Percentiles rank a stretch among this genome's conserved stretches.
Evolutionary conservation across 1,284 basidiomycete species (phyloP).

Genomic region (Papiliotrema flavescens): DNA sequence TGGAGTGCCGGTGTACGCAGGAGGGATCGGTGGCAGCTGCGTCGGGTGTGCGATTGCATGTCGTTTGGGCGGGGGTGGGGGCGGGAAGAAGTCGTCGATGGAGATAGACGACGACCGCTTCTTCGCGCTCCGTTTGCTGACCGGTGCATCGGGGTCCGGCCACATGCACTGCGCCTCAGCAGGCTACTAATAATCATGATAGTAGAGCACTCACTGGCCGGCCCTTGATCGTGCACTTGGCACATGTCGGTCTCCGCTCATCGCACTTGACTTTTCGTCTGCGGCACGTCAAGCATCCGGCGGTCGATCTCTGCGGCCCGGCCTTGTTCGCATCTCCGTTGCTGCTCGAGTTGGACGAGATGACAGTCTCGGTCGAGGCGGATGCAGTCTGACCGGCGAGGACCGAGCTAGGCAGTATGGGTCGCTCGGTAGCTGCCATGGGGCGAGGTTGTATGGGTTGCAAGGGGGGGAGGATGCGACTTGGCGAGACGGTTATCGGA

Average conservation of each 20-base stretch:
- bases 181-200: background rate
- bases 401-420: no score
- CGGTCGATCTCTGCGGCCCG: background rate
- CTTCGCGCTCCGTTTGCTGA: background rate
- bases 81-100: background rate
- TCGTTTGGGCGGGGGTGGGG: background rate
- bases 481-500: no score
- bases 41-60: background rate
- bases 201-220: conserved; percentile 17
- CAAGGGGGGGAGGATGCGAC: no score
- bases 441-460: no score
- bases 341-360: no score
- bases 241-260: conserved; percentile 36
- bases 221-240: conserved; percentile 31
- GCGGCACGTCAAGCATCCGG: conserved; percentile 35
- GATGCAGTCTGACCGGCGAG: no score
- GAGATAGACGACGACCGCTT: background rate
- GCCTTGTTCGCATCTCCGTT: background rate
- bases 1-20: background rate
- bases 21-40: background rate
- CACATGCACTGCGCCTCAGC: conserved; percentile 3
- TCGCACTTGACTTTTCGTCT: conserved; percentile 42
- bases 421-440: no score
- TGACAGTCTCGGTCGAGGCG: no score
- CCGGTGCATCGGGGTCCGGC: background rate